Evolutionary conservation across 371 early-diverging fungal genomes (phyloP), one percentile per base, ranked within the genome.

Genomic region (Encephalitozoon cuniculi): DNA sequence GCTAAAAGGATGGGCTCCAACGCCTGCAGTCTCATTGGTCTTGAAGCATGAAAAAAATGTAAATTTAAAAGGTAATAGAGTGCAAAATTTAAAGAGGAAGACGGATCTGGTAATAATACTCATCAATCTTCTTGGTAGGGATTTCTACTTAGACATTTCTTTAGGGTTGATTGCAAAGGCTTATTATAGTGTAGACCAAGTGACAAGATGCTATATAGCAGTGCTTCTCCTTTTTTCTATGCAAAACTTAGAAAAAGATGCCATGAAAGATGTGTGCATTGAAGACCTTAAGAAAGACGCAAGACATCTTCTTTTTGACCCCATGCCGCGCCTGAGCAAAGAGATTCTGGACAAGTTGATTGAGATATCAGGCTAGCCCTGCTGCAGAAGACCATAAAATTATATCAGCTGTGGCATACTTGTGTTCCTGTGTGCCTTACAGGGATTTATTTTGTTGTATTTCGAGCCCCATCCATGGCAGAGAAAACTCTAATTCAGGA

Each of bases 381-480:
- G 21, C 15, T 11, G 43, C 43, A 41, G 15, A n/a, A 15, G 15
- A 41, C 43, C 43, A 41, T 9, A 11, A 41, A 11, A n/a, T n/a
- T n/a, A n/a, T n/a, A n/a, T n/a, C n/a, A n/a, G n/a, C n/a, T n/a
- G n/a, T n/a, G n/a, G n/a, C n/a, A n/a, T n/a, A n/a, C n/a, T n/a
- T n/a, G n/a, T n/a, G n/a, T n/a, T n/a, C n/a, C n/a, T n/a, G n/a
- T n/a, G n/a, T n/a, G n/a, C n/a, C n/a, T n/a, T n/a, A 46, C 6
- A 46, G 46, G 1, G 5, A 59, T 68, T 68, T 68, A 51, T 68
- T 46, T 51, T 68, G 49, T 52, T 37, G 28, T 37, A 68, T 53
- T 37, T 53, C 18, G 25, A 40, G n/a, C 54, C 52, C 70, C 70
- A 15, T n/a, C 26, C 32, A 71, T 51, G 43, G 43, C 21, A 23